Conservation (phyloP, 768 basidiomycete genomes). For the Tricholoma flavovirens region DNA sequence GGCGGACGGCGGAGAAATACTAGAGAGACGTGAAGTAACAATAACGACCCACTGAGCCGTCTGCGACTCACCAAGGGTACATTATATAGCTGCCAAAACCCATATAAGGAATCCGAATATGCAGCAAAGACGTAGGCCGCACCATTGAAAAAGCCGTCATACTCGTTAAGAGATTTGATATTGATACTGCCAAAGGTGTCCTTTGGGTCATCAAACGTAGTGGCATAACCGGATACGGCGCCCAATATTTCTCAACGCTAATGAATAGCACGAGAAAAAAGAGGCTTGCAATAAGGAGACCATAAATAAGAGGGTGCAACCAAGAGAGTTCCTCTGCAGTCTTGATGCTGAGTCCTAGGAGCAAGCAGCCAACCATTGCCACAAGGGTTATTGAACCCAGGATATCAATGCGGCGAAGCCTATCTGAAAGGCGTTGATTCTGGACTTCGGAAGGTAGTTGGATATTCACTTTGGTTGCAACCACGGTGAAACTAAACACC, state of each 20-base stretch:
- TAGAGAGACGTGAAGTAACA: slow-evolving; percentile 22
- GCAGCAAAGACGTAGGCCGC: slow-evolving; percentile 18
- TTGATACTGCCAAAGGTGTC: slow-evolving; percentile 75
- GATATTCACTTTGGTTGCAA: slow-evolving; percentile 75
- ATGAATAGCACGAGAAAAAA: slow-evolving; percentile 59
- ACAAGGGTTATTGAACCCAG: slow-evolving; percentile 81
- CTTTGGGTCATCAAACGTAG: slow-evolving; percentile 69
- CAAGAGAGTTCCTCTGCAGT: slow-evolving; percentile 74
- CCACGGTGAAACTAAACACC: slow-evolving; percentile 61
- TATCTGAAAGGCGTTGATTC: slow-evolving; percentile 52
- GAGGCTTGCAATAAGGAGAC: slow-evolving; percentile 53
- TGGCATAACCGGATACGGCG: slow-evolving; percentile 88
- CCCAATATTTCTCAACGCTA: slow-evolving; percentile 71
- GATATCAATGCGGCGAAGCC: slow-evolving; percentile 77
- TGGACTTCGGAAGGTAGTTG: slow-evolving; percentile 61
- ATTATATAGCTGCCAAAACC: slow-evolving; percentile 62
- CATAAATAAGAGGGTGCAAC: slow-evolving; percentile 67
- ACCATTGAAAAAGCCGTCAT: slow-evolving; percentile 80
- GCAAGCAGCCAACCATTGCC: slow-evolving; percentile 57
- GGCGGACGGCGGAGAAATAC: slow-evolving; percentile 81
- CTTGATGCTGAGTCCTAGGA: slow-evolving; percentile 74
- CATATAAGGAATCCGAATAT: slow-evolving; percentile 15
- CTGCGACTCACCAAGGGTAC: slow-evolving; percentile 61
- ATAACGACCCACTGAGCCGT: slow-evolving; percentile 1
- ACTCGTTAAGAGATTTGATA: slow-evolving; percentile 74